Evolutionary conservation across 2,329 filamentous ascomycete species (phyloP).

Genomic region (Malbranchea cinnamomea): DNA sequence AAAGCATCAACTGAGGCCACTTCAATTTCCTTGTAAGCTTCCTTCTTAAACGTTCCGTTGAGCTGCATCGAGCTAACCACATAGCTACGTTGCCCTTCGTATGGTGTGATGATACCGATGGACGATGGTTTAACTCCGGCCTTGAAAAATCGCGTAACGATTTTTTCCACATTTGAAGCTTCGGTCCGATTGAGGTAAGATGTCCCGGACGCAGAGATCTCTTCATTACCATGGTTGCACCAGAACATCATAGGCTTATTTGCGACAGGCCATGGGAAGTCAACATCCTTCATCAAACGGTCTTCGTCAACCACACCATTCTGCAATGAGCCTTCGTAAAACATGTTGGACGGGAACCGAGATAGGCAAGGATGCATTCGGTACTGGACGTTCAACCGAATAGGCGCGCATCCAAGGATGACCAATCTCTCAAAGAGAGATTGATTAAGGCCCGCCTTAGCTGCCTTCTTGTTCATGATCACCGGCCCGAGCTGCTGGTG

Average conservation of each 20-base stretch:
- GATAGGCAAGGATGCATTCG: constrained; percentile 98
- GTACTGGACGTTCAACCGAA: constrained; percentile 91
- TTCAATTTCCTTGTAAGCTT: constrained; percentile 96
- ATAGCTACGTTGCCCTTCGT: constrained; percentile 95
- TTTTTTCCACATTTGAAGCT: constrained; percentile 94
- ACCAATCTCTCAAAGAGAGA: constrained; percentile 96
- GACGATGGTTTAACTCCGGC: constrained; percentile 85
- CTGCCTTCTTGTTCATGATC: constrained; percentile 99
- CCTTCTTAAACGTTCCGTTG: constrained; percentile 93
- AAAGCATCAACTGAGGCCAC: constrained; percentile 97
- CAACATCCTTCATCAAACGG: constrained; percentile 78
- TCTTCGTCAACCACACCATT: constrained; percentile 88
- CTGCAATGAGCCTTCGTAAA: constrained; percentile 93
- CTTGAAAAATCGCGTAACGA: constrained; percentile 97
- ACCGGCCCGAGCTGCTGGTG: constrained; percentile 96
- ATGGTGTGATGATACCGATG: constrained; percentile 96
- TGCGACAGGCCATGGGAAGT: constrained; percentile 91
- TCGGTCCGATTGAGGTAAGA: constrained; percentile 97
- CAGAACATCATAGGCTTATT: constrained; percentile 99
- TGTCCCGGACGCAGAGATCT: constrained; percentile 93
- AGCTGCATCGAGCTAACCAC: constrained; percentile 99
- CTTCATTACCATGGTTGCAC: constrained; percentile 94
- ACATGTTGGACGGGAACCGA: constrained; percentile 98
- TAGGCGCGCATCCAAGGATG: constrained; percentile 76
- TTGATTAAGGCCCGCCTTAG: constrained; percentile 92